Conservation (phyloP, 2,329 filamentous ascomycete species). For the Nigrograna mackinnonii region DNA sequence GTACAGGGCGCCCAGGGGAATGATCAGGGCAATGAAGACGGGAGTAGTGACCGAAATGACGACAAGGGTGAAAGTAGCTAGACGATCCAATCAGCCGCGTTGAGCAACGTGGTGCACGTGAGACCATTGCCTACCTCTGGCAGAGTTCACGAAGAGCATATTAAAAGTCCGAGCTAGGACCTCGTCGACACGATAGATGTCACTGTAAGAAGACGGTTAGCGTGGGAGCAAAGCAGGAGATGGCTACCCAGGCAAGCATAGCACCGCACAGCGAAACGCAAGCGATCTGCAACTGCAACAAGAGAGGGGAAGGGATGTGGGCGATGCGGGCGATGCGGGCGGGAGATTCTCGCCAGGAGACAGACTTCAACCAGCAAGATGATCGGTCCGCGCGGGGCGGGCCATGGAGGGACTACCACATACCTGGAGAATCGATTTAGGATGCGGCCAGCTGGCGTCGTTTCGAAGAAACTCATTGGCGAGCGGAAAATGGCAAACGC, state of each 20-base stretch:
- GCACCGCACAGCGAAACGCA: too few relatives aligned
- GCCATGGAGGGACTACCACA: conserved; percentile 31
- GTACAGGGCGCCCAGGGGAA: conserved; percentile 82
- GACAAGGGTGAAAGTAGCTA: conserved; percentile 75
- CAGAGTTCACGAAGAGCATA: conserved; percentile 67
- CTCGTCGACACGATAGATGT: conserved; percentile 85
- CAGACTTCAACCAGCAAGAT: not conserved
- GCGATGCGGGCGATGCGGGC: not conserved
- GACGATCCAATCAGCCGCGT: conserved; percentile 16
- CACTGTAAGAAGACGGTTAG: conserved; percentile 49
- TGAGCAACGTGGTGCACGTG: not conserved
- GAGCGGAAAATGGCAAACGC: conserved; percentile 95
- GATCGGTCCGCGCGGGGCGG: not conserved
- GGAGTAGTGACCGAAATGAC: conserved; percentile 85
- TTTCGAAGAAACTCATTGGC: conserved; percentile 99
- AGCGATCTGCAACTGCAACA: too few relatives aligned
- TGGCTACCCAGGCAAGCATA: too few relatives aligned
- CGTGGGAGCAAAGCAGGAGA: conserved; percentile 2
- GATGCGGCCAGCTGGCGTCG: conserved; percentile 93
- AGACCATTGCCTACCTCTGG: conserved; percentile 47
- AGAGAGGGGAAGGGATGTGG: too few relatives aligned
- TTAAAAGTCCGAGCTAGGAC: conserved; percentile 96
- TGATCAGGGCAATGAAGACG: conserved; percentile 75
- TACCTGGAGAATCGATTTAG: conserved; percentile 94
- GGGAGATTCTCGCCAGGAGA: conserved; percentile 2